Conservation (phyloP, 441 rosid species). For the Breynia disticha region DNA sequence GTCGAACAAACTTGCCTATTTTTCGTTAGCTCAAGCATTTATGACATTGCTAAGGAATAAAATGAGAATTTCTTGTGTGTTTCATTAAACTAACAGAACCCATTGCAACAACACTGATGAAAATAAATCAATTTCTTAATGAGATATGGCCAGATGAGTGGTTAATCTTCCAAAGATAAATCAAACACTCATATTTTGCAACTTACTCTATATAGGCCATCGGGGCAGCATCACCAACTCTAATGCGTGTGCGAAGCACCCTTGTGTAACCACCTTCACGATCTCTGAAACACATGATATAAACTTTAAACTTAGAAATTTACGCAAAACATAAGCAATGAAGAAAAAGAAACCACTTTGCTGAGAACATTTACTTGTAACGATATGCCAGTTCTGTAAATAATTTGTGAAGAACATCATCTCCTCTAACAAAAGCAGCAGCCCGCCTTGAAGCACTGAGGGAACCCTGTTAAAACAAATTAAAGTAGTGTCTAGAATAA, state of each 20-base stretch:
- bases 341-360: neutral
- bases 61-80: neutral
- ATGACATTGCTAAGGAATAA: neutral
- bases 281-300: slow-evolving; percentile 39
- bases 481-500: slow-evolving; percentile 2
- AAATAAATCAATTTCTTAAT: too few relatives aligned
- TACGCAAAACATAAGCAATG: slow-evolving; percentile 2
- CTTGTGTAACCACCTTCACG: slow-evolving; percentile 96
- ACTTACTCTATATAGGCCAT: slow-evolving; percentile 91
- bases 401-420: slow-evolving; percentile 82
- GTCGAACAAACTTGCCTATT: neutral
- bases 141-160: too few relatives aligned
- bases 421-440: slow-evolving; percentile 88
- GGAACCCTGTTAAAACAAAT: slow-evolving; percentile 43
- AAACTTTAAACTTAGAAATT: slow-evolving; percentile 1
- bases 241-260: slow-evolving; percentile 67
- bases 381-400: slow-evolving; percentile 82
- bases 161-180: neutral
- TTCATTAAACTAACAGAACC: too few relatives aligned
- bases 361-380: slow-evolving; percentile 48
- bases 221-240: slow-evolving; percentile 95
- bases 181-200: neutral
- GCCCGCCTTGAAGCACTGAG: slow-evolving; percentile 78
- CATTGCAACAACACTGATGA: too few relatives aligned
- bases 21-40: neutral